Conservation (phyloP, 2,329 filamentous ascomycete species). For the Capronia coronata region DNA sequence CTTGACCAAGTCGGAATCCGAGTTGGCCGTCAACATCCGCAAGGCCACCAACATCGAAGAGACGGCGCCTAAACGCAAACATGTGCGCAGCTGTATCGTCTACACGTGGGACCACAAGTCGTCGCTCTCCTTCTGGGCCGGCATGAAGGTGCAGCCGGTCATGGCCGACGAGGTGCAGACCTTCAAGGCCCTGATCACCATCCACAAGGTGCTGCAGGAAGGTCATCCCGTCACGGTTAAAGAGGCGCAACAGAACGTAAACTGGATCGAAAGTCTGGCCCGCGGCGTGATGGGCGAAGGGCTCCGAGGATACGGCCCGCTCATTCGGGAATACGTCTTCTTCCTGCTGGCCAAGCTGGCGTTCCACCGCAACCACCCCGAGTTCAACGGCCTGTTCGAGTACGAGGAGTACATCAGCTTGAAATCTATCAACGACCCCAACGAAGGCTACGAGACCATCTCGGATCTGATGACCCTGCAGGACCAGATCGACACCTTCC, state of each 20-base stretch:
- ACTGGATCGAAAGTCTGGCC: conserved; percentile 88
- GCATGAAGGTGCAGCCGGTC: conserved; percentile 94
- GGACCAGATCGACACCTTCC: conserved; percentile 97
- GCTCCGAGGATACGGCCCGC: conserved; percentile 74
- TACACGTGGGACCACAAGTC: conserved; percentile 99
- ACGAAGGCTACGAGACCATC: conserved; percentile 95
- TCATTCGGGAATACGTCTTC: conserved; percentile 95
- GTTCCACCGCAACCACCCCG: conserved; percentile 94
- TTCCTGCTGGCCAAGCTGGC: conserved; percentile 88
- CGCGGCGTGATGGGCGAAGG: conserved; percentile 77
- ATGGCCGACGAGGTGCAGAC: conserved; percentile 97
- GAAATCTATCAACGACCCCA: conserved; percentile 96
- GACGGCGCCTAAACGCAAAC: conserved; percentile 56
- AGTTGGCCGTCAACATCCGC: conserved; percentile 60
- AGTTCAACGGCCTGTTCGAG: conserved; percentile 97
- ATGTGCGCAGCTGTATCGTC: conserved; percentile 95
- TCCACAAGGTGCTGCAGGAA: conserved; percentile 96
- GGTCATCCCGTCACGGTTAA: conserved; percentile 81
- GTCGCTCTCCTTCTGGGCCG: conserved; percentile 89
- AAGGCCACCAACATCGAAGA: conserved; percentile 57
- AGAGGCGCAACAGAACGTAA: conserved; percentile 80
- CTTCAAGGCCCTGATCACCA: conserved; percentile 94
- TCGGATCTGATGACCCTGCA: conserved; percentile 93
- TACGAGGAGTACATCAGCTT: conserved; percentile 98
- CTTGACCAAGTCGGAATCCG: conserved; percentile 48